phyloP scores from a whole-genome alignment of 2,329 filamentous ascomycete genomes.

The Botryotinia narcissicola region DNA sequence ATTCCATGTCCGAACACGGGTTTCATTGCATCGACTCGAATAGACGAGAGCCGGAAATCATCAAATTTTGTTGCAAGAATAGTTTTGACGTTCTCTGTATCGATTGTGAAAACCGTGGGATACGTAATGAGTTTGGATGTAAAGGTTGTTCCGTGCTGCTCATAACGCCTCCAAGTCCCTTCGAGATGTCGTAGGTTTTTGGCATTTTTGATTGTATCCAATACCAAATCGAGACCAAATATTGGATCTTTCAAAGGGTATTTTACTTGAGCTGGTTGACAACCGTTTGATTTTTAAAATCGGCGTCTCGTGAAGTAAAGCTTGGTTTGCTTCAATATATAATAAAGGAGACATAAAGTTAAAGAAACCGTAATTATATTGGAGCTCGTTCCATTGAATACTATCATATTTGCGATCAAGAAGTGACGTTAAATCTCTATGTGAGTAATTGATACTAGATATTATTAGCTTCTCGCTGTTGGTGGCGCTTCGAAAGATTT shows the following conservation, averaged over 20 bases:
- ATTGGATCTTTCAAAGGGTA: conserved; percentile 53
- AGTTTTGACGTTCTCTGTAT: conserved; percentile 55
- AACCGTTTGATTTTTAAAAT: conserved; percentile 41
- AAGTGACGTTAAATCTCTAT: not conserved
- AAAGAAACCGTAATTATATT: not conserved
- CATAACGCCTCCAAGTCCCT: not conserved
- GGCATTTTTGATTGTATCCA: conserved; percentile 41
- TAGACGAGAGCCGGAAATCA: conserved; percentile 48
- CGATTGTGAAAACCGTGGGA: conserved; percentile 47
- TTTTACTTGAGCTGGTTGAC: conserved; percentile 42
- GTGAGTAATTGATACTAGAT: not conserved
- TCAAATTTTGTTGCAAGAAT: conserved; percentile 52
- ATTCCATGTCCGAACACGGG: conserved; percentile 24
- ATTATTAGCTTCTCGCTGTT: not conserved
- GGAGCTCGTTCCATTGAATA: not conserved
- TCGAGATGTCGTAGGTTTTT: conserved; percentile 30
- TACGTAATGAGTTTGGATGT: not conserved
- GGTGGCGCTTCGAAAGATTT: not conserved
- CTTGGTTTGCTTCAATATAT: not conserved
- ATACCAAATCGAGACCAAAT: conserved; percentile 50
- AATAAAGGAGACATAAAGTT: not conserved
- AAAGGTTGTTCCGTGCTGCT: conserved; percentile 12
- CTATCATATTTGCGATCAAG: not conserved
- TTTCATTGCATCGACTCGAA: conserved; percentile 6
- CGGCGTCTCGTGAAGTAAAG: conserved; percentile 7